Base-by-base conservation (phyloP, 2,329 filamentous ascomycete genomes). In the Fusarium euwallaceae region DNA sequence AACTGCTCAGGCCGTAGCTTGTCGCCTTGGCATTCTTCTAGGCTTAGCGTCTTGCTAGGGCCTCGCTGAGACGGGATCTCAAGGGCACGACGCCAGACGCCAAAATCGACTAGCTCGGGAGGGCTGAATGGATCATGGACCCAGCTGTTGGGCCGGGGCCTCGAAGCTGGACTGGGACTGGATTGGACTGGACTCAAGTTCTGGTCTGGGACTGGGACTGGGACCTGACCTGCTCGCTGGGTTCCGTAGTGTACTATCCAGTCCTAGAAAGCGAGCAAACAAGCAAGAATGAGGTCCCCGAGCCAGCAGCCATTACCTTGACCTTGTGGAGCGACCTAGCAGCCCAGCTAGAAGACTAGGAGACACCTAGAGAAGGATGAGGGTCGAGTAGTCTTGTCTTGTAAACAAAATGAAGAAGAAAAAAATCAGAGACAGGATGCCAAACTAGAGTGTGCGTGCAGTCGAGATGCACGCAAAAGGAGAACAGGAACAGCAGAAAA, bases 41-140 rank as follows among this genome's bases (percentile, higher is more conserved):
- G 65, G 69, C 43, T 63, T 67, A 69, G 20, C 27, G 66, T 29
- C 66, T 63, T 48, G 61, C 64, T 72, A 64, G 73, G 66, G 66
- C 48, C 60, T 65, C 74, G 66, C 76, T 80, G 69, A 74, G 75
- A 79, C 81, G 76, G 80, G 79, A 80, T 80, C 74, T 78, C 74
- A 76, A 72, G 76, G 76, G 74, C 72, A 73, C 65, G 62, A 63
- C 67, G 65, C 72, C 53, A 59, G 59, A 75, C 70, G 55, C 69
- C 73, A 78, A 79, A 75, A 64, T 67, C 70, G 78, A 77, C 80
- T 83, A 83, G 82, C 80, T 81, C 71, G 75, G 80, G 78, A 83
- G 81, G 82, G 82, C 82, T 83, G 82, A 83, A 81, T 69, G 77
- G 78, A 80, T 78, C 66, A 68, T 78, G 77, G 78, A 76, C 72